Base-by-base conservation (phyloP, 306 rosid genomes). In the Pyrus pyrifolia region DNA sequence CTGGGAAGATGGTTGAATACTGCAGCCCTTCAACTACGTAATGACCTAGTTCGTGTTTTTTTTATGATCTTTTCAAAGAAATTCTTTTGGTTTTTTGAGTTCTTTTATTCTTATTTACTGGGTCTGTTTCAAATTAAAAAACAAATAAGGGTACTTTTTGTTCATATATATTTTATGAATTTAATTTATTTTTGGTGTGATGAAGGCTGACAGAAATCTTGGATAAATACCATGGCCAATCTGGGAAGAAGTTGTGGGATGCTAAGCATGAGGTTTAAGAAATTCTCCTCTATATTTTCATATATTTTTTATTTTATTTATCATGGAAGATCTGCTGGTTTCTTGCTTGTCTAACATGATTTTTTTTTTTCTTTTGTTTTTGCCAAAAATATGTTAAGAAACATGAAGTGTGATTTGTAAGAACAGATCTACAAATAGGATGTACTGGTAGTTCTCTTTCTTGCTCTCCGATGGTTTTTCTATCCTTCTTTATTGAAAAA, bases 241-340 rank as follows among this genome's bases (percentile, higher is more conserved):
- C 96, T 61, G 90, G 89, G 74, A 71, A 84, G 65, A 95, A 61
- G 67, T 81, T 95, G 15, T 95, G 98, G 98, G 96, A 89, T 66
- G 92, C 92, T 33, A 95, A 95, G 78, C 98, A 92, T 85, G 96
- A 95, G 96, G 98, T 90, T 69, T 74, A 67, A 70, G 70, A 70
- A 1, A 19, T 66, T 53, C 38, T 17, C 29, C 23, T 62, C 30
- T 58, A 25, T 67, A 11, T 15, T 31, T 23, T 82, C 18, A 31
- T 58, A 73, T 55, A 18, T 45, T 45, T 17, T 52, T 10, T 8
- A 13, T 33, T 3, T 59, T 31, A 23, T 9, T 59, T 31, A 14
- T 9, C 30, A 58, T 22, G 11, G 74, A 74, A 25, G 40, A 49
- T 76, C 68, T 69, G 55, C 4, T 66, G 17, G 69, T 25, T 71